Percentiles rank a stretch among this genome's conserved stretches.
These are phyloP conservation scores for Xylaria sp. DNA, from an alignment of 2,329 filamentous ascomycete genomes.

Conservation along the genomic window DNA sequence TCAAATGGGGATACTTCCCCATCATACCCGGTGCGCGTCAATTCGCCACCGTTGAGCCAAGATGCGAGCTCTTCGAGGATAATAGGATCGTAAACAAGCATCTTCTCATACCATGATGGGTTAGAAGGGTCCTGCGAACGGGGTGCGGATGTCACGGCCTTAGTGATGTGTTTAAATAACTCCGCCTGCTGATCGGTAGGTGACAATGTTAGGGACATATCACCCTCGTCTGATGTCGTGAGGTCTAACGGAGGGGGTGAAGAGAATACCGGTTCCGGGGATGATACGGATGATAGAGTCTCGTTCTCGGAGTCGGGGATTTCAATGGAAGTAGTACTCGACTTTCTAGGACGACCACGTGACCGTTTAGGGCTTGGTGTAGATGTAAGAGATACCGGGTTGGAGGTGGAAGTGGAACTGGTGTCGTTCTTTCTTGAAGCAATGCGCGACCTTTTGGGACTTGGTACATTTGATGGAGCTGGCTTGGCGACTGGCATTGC, in stretches of 20 bases:
- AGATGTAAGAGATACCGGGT: background rate
- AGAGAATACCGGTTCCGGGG: constrained; percentile 49
- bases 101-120: constrained; percentile 88
- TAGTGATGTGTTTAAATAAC: constrained; percentile 60
- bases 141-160: constrained; percentile 58
- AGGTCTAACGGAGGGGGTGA: constrained; percentile 51
- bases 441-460: constrained; percentile 17
- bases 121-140: constrained; percentile 54
- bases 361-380: constrained; percentile 18
- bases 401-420: background rate
- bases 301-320: constrained; percentile 56
- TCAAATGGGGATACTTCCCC: constrained; percentile 66
- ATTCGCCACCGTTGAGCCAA: constrained; percentile 79
- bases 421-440: constrained; percentile 15
- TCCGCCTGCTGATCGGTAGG: constrained; percentile 50
- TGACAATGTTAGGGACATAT: constrained; percentile 51
- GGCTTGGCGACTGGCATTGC: background rate
- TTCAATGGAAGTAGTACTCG: constrained; percentile 45
- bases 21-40: constrained; percentile 68
- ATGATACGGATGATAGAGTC: constrained; percentile 43
- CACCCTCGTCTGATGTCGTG: constrained; percentile 49
- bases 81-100: constrained; percentile 91
- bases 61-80: constrained; percentile 81
- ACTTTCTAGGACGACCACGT: constrained; percentile 39
- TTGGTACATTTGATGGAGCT: background rate